These are phyloP conservation scores for Argentina anserina DNA, from an alignment of 306 rosid genomes.

Conservation along the genomic window DNA sequence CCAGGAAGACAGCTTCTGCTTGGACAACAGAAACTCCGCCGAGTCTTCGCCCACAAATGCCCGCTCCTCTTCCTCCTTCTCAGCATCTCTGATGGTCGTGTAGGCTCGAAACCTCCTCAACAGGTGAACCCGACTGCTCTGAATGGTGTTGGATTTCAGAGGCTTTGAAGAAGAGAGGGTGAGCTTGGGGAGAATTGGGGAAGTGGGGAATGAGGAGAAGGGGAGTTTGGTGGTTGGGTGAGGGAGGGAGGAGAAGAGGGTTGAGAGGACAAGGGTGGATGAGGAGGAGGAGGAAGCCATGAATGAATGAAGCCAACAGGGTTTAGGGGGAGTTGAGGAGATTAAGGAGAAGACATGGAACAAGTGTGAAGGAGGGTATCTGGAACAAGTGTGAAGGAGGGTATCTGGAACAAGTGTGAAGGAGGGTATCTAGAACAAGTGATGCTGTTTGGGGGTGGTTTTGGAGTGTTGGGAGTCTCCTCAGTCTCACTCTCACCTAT, in stretches of 20 bases:
- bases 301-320: not conserved
- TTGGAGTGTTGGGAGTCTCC: constrained; percentile 22
- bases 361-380: not conserved
- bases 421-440: constrained; percentile 18
- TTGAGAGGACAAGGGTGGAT: constrained; percentile 25
- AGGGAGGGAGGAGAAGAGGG: constrained; percentile 17
- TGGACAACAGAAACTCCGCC: constrained; percentile 49
- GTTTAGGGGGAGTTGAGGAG: not conserved
- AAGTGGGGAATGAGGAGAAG: not conserved
- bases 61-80: constrained; percentile 1
- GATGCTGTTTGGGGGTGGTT: constrained; percentile 20
- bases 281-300: constrained; percentile 33
- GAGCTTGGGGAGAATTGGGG: not conserved
- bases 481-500: not conserved
- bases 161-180: not conserved
- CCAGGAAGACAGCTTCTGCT: constrained; percentile 79
- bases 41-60: constrained; percentile 66
- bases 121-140: not conserved
- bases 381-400: not conserved
- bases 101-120: constrained; percentile 22
- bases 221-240: constrained; percentile 18
- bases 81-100: constrained; percentile 41
- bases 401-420: constrained; percentile 21
- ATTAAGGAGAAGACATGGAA: not conserved
- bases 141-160: not conserved